Evolutionary conservation across 2,329 filamentous ascomycete genomes (phyloP), one percentile per base, ranked within the genome.

Genomic region (Fusarium odoratissimum): DNA sequence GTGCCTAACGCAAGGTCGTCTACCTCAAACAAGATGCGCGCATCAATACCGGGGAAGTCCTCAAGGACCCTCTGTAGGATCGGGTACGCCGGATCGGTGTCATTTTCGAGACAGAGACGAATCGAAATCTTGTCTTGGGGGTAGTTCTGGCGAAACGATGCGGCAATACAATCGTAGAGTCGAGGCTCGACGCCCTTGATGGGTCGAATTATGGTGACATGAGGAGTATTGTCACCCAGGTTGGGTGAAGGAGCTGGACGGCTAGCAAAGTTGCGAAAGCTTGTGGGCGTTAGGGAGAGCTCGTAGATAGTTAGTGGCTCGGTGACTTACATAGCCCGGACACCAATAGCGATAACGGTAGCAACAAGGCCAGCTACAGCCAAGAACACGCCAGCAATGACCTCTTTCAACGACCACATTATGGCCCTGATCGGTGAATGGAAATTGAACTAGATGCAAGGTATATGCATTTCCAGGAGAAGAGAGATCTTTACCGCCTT

Each of bases 141-240:
- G 79, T 98, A 98, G 60, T 90, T 87, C 81, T 97, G 95, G 51
- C 86, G 90, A 80, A 98, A 95, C 4, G 92, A 94, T 9, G 95
- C 92, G 35, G 93, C 92, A 44, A 99, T 91, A 79, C 96, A 98
- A 78, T 97, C 94, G 86, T 97, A 97, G 30, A 98, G 90, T 72
- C 91, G 90, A 8, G 95, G 93, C 80, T 98, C 96, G 62, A 97
- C 87, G 68, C 95, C 96, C 83, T 98, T 98, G 73, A 97, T 92
- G 0, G 96, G 97, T 5, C 96, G 93, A 75, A 99, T 95, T 68
- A 97, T 88, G 37, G 96, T 98, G 77, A 99, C 88, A 83, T 94
- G 91, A 21, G 95, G 95, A 6, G 94, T 86, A 73, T 87, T 80
- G 44, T 83, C 77, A 8, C 83, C 81, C 2, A 91, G 82, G 1